Evolutionary conservation across 208 protist genomes (phyloP).

Genomic region (Porcisia hertigi): DNA sequence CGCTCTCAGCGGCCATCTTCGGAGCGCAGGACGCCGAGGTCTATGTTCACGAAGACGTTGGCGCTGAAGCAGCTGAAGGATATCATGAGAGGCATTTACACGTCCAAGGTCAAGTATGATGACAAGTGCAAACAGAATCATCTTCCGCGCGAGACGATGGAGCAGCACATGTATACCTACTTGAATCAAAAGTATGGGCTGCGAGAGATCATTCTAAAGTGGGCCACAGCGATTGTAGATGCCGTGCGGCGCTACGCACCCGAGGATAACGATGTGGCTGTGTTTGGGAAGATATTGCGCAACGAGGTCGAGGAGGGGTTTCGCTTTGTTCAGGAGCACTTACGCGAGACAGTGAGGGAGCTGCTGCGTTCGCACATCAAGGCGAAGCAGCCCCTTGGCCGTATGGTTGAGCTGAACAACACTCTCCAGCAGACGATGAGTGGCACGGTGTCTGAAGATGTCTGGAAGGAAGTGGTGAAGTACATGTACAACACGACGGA

Average conservation of each 20-base stretch:
- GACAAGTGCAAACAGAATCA: constrained; percentile 69
- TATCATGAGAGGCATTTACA: constrained; percentile 88
- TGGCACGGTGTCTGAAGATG: constrained; percentile 61
- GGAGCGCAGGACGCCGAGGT: constrained; percentile 17
- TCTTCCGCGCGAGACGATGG: constrained; percentile 90
- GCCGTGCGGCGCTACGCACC: constrained; percentile 67
- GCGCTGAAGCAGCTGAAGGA: constrained; percentile 80
- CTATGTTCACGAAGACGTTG: constrained; percentile 46
- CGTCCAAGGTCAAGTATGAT: constrained; percentile 89
- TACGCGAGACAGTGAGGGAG: constrained; percentile 84
- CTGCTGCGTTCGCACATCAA: constrained; percentile 75
- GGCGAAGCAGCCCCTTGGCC: constrained; percentile 45
- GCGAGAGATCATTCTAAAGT: constrained; percentile 84
- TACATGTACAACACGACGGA: constrained; percentile 91
- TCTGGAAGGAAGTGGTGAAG: constrained; percentile 84
- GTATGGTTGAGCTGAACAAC: constrained; percentile 51
- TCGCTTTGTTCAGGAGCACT: constrained; percentile 82
- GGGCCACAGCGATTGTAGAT: constrained; percentile 70
- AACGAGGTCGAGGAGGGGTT: constrained; percentile 95
- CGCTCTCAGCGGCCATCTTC: constrained; percentile 14
- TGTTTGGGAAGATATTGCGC: constrained; percentile 90
- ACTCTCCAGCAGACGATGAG: constrained; percentile 56
- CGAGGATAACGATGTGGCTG: constrained; percentile 89
- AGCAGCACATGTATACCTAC: constrained; percentile 94
- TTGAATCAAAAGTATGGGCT: constrained; percentile 91